phyloP scores from a whole-genome alignment of 345 rosid species.

The Brassica nigra region DNA sequence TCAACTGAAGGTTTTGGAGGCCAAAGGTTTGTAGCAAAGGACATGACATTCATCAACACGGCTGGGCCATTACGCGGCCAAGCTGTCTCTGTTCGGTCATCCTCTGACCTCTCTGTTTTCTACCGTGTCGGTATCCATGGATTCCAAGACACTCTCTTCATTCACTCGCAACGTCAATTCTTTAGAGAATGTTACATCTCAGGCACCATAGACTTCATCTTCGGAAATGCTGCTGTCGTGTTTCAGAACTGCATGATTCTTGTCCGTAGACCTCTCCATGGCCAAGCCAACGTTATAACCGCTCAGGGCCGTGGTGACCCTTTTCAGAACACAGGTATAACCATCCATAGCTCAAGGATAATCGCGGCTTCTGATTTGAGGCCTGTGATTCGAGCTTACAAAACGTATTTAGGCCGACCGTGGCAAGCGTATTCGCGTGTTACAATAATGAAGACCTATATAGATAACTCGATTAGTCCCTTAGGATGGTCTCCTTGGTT shows the following conservation, averaged over 20 bases:
- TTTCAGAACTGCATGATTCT: constrained; percentile 68
- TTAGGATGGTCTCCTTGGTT: constrained; percentile 76
- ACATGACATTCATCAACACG: constrained; percentile 68
- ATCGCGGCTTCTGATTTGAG: constrained; percentile 60
- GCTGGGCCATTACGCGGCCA: constrained; percentile 78
- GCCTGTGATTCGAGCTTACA: constrained; percentile 47
- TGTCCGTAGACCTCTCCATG: constrained; percentile 55
- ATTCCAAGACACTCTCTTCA: constrained; percentile 81
- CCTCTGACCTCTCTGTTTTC: constrained; percentile 85
- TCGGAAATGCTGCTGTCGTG: constrained; percentile 87
- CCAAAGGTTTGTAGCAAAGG: constrained; percentile 55
- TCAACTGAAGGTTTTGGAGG: constrained; percentile 39
- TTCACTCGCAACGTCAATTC: constrained; percentile 87
- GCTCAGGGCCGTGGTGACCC: constrained; percentile 83
- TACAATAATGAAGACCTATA: constrained; percentile 52
- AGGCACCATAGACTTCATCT: constrained; percentile 86
- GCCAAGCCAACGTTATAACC: constrained; percentile 70
- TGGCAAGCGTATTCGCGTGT: constrained; percentile 76
- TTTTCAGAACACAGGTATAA: constrained; percentile 71
- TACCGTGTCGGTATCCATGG: constrained; percentile 75
- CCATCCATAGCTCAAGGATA: constrained; percentile 64
- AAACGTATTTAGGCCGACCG: constrained; percentile 73
- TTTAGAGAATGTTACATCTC: constrained; percentile 70
- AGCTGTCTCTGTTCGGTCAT: constrained; percentile 84
- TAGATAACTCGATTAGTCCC: constrained; percentile 53